phyloP scores from a whole-genome alignment of 805 yeast species.

The Priceomyces fermenticarens region DNA sequence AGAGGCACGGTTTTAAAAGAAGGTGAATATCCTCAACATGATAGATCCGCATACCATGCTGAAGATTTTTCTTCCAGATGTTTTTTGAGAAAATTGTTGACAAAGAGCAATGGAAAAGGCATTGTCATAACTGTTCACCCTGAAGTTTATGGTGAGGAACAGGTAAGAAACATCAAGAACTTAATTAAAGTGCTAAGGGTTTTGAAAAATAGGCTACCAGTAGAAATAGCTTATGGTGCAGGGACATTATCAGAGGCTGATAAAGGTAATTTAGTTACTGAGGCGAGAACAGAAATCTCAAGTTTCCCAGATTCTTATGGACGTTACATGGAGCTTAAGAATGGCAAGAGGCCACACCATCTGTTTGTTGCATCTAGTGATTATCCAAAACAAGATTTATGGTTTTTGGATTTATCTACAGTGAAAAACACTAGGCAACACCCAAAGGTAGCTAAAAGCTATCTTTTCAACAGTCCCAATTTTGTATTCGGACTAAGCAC shows the following conservation, averaged over 20 bases:
- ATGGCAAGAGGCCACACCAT: slow-evolving; percentile 1
- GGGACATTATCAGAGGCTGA: slow-evolving; percentile 10
- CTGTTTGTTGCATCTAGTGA: slow-evolving; percentile 6
- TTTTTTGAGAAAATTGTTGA: slow-evolving; percentile 10
- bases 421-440: slow-evolving; percentile 13
- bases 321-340: slow-evolving; percentile 1
- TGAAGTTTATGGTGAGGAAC: slow-evolving; percentile 7
- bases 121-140: slow-evolving; percentile 30
- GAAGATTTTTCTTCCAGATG: slow-evolving; percentile 7
- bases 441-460: slow-evolving; percentile 10
- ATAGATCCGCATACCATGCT: neutral
- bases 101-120: slow-evolving; percentile 23
- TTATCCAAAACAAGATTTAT: slow-evolving; percentile 21
- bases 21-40: neutral
- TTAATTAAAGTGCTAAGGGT: slow-evolving; percentile 23
- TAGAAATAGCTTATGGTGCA: slow-evolving; percentile 21
- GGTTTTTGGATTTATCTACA: slow-evolving; percentile 24
- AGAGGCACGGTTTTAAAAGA: slow-evolving; percentile 8
- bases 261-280: slow-evolving; percentile 9
- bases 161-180: slow-evolving; percentile 17
- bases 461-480: slow-evolving; percentile 10
- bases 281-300: slow-evolving; percentile 14
- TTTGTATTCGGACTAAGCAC: slow-evolving; percentile 19
- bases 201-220: slow-evolving; percentile 25
- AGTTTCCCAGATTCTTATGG: slow-evolving; percentile 11